A percentile compares a stretch with the other conserved stretches of the same genome.
phyloP scores from a whole-genome alignment of 2,329 filamentous ascomycete genomes.

The Apiospora saccharicola region DNA sequence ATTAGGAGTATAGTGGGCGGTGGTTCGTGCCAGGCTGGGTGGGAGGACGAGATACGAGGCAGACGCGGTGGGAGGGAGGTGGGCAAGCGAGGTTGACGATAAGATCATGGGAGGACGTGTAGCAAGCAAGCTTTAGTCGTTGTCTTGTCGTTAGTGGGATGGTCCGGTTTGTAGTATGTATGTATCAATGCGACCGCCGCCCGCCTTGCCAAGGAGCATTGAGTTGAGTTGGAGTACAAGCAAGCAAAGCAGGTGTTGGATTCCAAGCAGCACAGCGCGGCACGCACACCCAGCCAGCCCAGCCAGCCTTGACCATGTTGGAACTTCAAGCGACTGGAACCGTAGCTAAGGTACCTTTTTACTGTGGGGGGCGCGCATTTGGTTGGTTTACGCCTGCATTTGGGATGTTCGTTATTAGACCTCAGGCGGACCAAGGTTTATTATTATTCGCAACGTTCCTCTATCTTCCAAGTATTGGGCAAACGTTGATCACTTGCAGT shows the following conservation, averaged over 20 bases:
- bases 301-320: conserved; percentile 10
- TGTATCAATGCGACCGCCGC: conserved; percentile 10
- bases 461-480: background rate
- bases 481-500: background rate
- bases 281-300: background rate
- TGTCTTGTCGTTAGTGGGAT: conserved; percentile 13
- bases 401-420: background rate
- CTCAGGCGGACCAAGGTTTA: conserved; percentile 3
- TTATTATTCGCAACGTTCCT: background rate
- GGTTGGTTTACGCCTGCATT: conserved; percentile 4
- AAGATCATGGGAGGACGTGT: conserved; percentile 25
- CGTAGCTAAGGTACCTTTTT: background rate
- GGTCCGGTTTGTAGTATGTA: background rate
- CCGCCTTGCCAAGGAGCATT: conserved; percentile 18
- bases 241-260: background rate
- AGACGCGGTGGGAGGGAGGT: background rate
- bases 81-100: conserved; percentile 29
- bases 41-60: conserved; percentile 15
- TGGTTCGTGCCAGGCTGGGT: background rate
- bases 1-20: background rate
- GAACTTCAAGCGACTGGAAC: background rate
- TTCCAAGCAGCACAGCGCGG: background rate
- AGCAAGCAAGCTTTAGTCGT: conserved; percentile 11
- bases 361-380: background rate
- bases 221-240: conserved; percentile 1